Conservation (phyloP, 495 filamentous ascomycete genomes). For the Neurospora sp. region DNA sequence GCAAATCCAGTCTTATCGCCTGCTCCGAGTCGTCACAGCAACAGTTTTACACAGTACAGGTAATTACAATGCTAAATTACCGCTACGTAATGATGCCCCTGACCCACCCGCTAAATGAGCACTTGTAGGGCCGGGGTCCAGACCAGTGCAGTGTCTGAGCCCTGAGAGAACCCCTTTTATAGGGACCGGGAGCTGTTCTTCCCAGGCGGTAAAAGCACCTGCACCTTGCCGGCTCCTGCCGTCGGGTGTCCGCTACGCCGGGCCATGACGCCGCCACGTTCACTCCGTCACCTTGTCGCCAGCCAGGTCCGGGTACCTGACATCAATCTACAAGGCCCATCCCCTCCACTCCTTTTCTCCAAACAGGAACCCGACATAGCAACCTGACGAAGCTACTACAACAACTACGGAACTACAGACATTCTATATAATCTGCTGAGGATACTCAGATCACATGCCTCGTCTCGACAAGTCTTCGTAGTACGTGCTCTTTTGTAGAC, state of each 20-base stretch:
- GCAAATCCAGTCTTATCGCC: neutral
- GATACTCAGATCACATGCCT: conserved; percentile 20
- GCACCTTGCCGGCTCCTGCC: neutral
- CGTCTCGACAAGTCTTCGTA: conserved; percentile 20
- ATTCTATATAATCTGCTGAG: neutral
- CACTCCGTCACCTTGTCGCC: neutral
- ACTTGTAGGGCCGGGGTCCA: neutral
- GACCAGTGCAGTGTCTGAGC: neutral
- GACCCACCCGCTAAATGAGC: neutral
- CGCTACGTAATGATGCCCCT: neutral
- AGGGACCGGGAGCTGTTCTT: neutral
- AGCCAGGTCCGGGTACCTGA: neutral
- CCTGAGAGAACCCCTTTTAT: neutral
- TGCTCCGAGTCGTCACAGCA: neutral
- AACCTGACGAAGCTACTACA: neutral
- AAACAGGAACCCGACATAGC: neutral
- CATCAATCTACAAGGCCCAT: neutral
- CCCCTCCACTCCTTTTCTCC: neutral
- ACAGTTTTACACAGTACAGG: neutral
- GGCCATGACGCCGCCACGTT: neutral
- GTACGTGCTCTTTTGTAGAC: conserved; percentile 20
- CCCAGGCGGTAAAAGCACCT: neutral
- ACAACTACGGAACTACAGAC: neutral
- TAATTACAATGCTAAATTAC: neutral
- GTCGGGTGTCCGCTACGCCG: neutral